phyloP scores from a whole-genome alignment of 495 filamentous ascomycete genomes.

The Lentithecium fluviatile region DNA sequence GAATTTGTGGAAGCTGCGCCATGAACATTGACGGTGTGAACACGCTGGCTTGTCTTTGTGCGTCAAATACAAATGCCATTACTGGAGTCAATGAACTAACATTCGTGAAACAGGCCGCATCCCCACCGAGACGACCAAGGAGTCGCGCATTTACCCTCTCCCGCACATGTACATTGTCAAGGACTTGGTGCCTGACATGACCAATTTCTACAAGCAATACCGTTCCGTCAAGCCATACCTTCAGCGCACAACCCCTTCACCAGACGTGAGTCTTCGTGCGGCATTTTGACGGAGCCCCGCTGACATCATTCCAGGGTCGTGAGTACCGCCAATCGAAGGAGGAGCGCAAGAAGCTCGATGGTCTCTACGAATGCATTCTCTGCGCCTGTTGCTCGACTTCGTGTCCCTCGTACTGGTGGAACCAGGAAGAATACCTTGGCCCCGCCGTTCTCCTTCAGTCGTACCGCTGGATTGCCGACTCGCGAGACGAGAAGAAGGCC shows the following conservation, averaged over 20 bases:
- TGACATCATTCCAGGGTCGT: constrained; percentile 58
- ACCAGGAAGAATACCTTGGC: constrained; percentile 95
- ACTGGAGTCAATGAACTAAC: not conserved
- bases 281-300: not conserved
- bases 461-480: constrained; percentile 94
- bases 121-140: constrained; percentile 71
- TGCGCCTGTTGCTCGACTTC: constrained; percentile 99
- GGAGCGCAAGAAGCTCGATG: constrained; percentile 94
- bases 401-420: constrained; percentile 99
- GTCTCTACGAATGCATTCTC: constrained; percentile 98
- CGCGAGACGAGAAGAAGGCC: constrained; percentile 80
- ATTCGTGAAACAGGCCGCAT: constrained; percentile 71
- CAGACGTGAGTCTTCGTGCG: constrained; percentile 59
- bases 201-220: constrained; percentile 99
- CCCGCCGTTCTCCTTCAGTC: constrained; percentile 94
- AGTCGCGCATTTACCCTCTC: constrained; percentile 94
- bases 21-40: constrained; percentile 99
- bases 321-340: constrained; percentile 86
- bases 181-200: constrained; percentile 95
- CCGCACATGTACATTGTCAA: constrained; percentile 99
- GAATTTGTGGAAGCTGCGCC: constrained; percentile 95
- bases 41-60: constrained; percentile 96
- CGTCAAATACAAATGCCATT: constrained; percentile 42
- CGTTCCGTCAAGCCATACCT: constrained; percentile 99
- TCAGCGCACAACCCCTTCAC: constrained; percentile 74